phyloP scores from a whole-genome alignment of 495 filamentous ascomycete genomes.

The Penicillium verhagenii region DNA sequence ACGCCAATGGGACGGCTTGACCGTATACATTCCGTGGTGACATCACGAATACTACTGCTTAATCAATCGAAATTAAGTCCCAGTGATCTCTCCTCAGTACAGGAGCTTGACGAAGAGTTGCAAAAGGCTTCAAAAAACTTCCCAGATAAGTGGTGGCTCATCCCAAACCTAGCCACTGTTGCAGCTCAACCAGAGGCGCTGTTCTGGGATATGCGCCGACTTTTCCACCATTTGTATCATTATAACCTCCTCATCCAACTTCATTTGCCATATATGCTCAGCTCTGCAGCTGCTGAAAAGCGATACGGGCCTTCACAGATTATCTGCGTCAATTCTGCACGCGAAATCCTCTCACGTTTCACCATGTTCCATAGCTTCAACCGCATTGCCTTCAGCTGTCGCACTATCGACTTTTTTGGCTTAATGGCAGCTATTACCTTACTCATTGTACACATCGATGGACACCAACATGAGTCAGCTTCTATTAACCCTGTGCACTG shows the following conservation, averaged over 20 bases:
- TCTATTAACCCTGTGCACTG: neutral
- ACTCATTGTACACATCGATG: conserved; percentile 20
- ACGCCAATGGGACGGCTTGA: conserved; percentile 21
- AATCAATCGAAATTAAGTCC: conserved; percentile 26
- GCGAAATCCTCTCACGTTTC: conserved; percentile 44
- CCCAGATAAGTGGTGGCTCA: conserved; percentile 37
- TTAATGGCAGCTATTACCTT: conserved; percentile 46
- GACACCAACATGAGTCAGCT: conserved; percentile 16
- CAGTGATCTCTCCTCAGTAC: conserved; percentile 23
- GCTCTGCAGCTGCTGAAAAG: conserved; percentile 1
- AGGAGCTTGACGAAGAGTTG: conserved; percentile 43
- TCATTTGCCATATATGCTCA: conserved; percentile 29
- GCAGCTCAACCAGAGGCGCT: conserved; percentile 5
- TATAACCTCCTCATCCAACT: conserved; percentile 38
- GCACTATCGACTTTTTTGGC: conserved; percentile 46
- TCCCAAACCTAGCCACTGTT: conserved; percentile 9
- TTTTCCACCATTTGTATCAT: conserved; percentile 39
- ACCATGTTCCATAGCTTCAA: conserved; percentile 33
- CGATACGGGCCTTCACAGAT: conserved; percentile 33
- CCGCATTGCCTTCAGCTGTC: conserved; percentile 37
- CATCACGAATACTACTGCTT: conserved; percentile 44
- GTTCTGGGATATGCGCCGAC: conserved; percentile 21
- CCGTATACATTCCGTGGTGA: conserved; percentile 16
- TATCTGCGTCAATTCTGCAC: conserved; percentile 43
- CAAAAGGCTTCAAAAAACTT: conserved; percentile 32